Percentiles rank a stretch among this genome's conserved stretches.
Conservation (phyloP, 306 rosid species). For the Crotalaria pallida region DNA sequence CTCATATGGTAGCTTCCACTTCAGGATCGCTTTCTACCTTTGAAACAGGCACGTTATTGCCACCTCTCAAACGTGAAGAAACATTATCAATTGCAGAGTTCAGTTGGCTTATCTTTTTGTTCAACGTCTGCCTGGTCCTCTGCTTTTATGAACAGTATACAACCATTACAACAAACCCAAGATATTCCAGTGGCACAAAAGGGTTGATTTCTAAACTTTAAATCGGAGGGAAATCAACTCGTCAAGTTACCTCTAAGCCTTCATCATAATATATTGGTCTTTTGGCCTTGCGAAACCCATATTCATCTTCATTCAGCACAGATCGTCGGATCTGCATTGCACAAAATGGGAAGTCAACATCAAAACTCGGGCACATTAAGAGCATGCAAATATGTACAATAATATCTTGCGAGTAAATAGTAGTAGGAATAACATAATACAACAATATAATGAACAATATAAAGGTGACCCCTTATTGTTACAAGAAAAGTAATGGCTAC, state of each 20-base stretch:
- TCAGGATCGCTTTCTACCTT: slow-evolving; percentile 67
- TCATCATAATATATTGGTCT: slow-evolving; percentile 83
- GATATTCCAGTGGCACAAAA: slow-evolving; percentile 8
- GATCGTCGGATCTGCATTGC: slow-evolving; percentile 75
- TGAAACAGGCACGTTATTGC: slow-evolving; percentile 52
- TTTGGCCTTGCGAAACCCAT: slow-evolving; percentile 84
- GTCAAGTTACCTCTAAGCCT: slow-evolving; percentile 73
- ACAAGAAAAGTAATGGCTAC: neutral
- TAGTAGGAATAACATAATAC: neutral
- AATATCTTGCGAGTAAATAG: neutral
- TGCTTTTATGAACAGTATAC: slow-evolving; percentile 33
- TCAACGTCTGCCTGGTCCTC: slow-evolving; percentile 76
- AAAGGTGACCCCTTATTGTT: neutral
- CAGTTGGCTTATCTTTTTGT: slow-evolving; percentile 80
- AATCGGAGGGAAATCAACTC: neutral
- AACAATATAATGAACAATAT: slow-evolving; percentile 1
- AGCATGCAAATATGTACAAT: neutral
- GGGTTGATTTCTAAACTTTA: neutral
- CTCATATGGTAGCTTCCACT: slow-evolving; percentile 66
- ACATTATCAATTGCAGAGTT: slow-evolving; percentile 93
- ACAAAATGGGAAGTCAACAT: slow-evolving; percentile 4
- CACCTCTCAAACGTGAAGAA: slow-evolving; percentile 89
- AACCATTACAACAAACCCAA: neutral
- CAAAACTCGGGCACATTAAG: slow-evolving; percentile 10
- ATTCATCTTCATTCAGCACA: slow-evolving; percentile 77